These are phyloP conservation scores for Saccharomyces pastorianus DNA, from an alignment of 1,139 yeast genomes.

Conservation along the genomic window DNA sequence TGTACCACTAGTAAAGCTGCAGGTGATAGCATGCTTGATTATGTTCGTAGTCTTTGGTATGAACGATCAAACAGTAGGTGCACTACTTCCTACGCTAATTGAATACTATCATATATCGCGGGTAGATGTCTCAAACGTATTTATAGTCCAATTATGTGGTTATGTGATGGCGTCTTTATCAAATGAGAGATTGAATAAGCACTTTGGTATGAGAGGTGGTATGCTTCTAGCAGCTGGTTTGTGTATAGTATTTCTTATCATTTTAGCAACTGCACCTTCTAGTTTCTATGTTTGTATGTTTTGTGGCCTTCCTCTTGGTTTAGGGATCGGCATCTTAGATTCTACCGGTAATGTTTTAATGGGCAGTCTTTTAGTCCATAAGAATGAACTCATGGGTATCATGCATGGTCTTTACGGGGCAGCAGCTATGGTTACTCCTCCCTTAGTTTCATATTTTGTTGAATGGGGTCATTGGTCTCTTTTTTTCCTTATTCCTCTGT, in stretches of 20 bases:
- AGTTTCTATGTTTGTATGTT: slow-evolving; percentile 32
- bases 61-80: slow-evolving; percentile 30
- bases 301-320: slow-evolving; percentile 41
- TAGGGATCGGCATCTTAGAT: slow-evolving; percentile 56
- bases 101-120: slow-evolving; percentile 22
- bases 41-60: slow-evolving; percentile 29
- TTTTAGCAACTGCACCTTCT: slow-evolving; percentile 21
- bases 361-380: slow-evolving; percentile 48
- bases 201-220: slow-evolving; percentile 26
- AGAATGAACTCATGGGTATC: slow-evolving; percentile 52
- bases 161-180: slow-evolving; percentile 25
- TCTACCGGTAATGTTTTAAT: slow-evolving; percentile 53
- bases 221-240: slow-evolving; percentile 17
- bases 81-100: slow-evolving; percentile 27
- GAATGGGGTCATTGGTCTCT: slow-evolving; percentile 30
- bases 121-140: slow-evolving; percentile 24
- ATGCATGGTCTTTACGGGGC: slow-evolving; percentile 63
- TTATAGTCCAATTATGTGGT: slow-evolving; percentile 26
- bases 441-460: slow-evolving; percentile 42
- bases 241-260: slow-evolving; percentile 16
- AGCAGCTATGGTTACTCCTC: slow-evolving; percentile 62
- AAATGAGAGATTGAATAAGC: slow-evolving; percentile 26
- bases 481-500: slow-evolving; percentile 25
- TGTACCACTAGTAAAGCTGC: slow-evolving; percentile 22
- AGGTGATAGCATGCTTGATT: slow-evolving; percentile 22